Conservation (phyloP, 306 rosid species). For the Vigna unguiculata region DNA sequence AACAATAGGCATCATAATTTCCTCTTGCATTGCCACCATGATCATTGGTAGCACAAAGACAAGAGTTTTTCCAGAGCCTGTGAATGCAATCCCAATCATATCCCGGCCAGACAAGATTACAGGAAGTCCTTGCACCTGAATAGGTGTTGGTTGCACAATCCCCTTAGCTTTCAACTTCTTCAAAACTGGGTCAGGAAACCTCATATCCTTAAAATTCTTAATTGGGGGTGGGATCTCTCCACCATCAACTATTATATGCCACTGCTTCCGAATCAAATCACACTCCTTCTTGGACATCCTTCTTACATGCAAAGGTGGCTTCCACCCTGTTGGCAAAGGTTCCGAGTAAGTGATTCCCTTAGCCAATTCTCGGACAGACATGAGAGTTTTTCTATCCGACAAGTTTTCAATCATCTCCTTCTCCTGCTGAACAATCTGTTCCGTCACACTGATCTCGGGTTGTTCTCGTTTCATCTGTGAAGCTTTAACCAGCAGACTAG, state of each 20-base stretch:
- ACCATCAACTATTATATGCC: conserved; percentile 94
- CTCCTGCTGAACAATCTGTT: conserved; percentile 86
- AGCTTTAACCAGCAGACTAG: conserved; percentile 81
- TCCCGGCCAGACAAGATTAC: conserved; percentile 88
- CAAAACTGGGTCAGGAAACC: conserved; percentile 87
- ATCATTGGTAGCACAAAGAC: conserved; percentile 95
- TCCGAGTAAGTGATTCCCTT: conserved; percentile 88
- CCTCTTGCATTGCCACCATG: conserved; percentile 93
- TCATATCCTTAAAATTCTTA: conserved; percentile 90
- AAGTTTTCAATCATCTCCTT: conserved; percentile 91
- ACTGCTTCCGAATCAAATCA: conserved; percentile 80
- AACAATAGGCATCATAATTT: conserved; percentile 89
- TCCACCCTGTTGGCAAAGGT: conserved; percentile 91
- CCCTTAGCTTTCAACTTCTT: conserved; percentile 81
- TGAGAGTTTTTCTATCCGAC: conserved; percentile 80
- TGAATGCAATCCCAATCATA: conserved; percentile 97
- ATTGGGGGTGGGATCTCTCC: conserved; percentile 80
- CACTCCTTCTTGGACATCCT: conserved; percentile 70
- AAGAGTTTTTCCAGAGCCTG: conserved; percentile 90
- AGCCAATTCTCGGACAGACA: conserved; percentile 93
- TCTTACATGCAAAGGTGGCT: conserved; percentile 81
- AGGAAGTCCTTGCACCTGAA: conserved; percentile 98
- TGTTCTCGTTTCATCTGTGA: conserved; percentile 86
- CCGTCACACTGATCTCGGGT: conserved; percentile 81
- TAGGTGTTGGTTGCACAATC: conserved; percentile 93